Evolutionary conservation across 192 early-diverging fungal species (phyloP).

Genomic region (Backusella mclennaniae): DNA sequence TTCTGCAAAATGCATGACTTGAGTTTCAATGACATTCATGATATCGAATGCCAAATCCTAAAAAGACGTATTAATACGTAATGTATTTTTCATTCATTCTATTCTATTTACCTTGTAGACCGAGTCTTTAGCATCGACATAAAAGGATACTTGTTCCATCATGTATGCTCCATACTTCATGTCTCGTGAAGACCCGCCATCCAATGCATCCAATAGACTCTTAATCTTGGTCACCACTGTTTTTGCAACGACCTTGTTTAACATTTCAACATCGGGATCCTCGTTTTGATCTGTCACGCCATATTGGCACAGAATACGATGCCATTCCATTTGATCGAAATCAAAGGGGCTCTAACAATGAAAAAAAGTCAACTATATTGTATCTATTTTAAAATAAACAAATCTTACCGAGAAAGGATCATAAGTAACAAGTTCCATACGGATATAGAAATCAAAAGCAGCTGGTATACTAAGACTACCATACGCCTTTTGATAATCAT

Average conservation of each 20-base stretch:
- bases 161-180: constrained; percentile 25
- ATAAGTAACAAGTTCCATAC: constrained; percentile 52
- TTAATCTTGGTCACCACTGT: constrained; percentile 26
- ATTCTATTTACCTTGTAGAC: constrained; percentile 24
- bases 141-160: constrained; percentile 38
- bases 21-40: constrained; percentile 12
- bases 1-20: constrained; percentile 22
- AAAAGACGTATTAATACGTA: background rate
- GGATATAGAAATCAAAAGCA: constrained; percentile 57
- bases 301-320: constrained; percentile 29
- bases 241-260: constrained; percentile 38
- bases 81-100: background rate
- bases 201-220: constrained; percentile 22
- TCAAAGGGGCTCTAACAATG: constrained; percentile 14
- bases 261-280: constrained; percentile 34
- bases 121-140: constrained; percentile 24
- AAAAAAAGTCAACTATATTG: background rate
- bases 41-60: constrained; percentile 20
- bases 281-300: constrained; percentile 20
- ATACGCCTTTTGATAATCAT: constrained; percentile 57
- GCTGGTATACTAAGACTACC: constrained; percentile 51
- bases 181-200: constrained; percentile 18
- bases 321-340: constrained; percentile 42
- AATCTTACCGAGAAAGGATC: constrained; percentile 43
- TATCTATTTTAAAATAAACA: background rate